These are phyloP conservation scores for Glaciozyma antarctica DNA, from an alignment of 768 basidiomycete species.

Conservation along the genomic window DNA sequence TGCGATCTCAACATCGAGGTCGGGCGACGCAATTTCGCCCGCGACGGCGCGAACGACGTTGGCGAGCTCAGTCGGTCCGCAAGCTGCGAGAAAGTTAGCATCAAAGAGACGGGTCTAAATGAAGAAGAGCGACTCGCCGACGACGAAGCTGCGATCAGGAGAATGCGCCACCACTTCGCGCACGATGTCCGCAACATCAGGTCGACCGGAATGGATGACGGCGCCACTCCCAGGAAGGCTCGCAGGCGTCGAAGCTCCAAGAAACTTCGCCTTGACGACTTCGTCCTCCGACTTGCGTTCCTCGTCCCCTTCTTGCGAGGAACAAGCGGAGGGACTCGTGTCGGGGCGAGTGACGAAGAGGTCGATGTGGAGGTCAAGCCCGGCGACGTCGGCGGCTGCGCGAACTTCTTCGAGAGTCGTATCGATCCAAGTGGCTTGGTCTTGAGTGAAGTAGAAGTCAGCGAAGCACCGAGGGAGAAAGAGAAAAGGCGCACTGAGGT, in stretches of 20 bases:
- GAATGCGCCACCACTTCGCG: background rate
- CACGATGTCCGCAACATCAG: background rate
- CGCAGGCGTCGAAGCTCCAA: background rate
- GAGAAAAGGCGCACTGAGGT: background rate
- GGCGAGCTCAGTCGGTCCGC: background rate
- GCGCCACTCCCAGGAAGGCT: background rate
- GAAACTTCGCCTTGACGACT: background rate
- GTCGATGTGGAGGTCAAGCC: background rate
- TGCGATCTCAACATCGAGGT: background rate
- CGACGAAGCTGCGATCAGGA: background rate
- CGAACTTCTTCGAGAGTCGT: background rate
- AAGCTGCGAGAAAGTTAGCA: background rate
- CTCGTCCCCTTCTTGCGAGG: background rate
- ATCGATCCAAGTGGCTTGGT: background rate
- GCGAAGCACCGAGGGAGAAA: background rate
- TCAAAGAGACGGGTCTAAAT: no score
- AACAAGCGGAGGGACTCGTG: background rate
- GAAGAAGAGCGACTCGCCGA: background rate
- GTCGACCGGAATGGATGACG: background rate
- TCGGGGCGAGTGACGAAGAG: slow-evolving; percentile 1
- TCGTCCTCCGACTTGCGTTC: background rate
- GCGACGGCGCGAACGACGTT: background rate
- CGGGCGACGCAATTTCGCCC: background rate
- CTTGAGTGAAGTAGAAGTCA: background rate
- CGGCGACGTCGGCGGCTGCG: background rate